Conservation (phyloP, 495 filamentous ascomycete species). For the Neurospora sp. region DNA sequence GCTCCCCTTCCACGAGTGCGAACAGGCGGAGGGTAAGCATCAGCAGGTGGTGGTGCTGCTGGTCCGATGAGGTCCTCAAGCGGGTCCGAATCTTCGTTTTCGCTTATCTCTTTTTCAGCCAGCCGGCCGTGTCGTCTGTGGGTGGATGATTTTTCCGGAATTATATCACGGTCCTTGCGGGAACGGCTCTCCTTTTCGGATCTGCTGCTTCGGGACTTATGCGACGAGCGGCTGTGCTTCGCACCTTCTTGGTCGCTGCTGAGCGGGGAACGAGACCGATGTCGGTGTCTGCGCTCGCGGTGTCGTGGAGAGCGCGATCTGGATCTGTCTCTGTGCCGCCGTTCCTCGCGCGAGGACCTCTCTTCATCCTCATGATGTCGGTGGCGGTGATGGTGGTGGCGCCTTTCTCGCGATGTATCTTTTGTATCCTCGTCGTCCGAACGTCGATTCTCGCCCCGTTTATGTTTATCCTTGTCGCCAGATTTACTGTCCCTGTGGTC, state of each 20-base stretch:
- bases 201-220: slow-evolving; percentile 3
- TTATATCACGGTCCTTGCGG: neutral
- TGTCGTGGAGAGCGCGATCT: slow-evolving; percentile 18
- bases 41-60: slow-evolving; percentile 39
- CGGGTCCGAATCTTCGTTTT: slow-evolving; percentile 57
- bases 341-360: neutral
- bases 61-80: slow-evolving; percentile 76
- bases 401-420: neutral
- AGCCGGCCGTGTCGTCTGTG: slow-evolving; percentile 12
- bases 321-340: slow-evolving; percentile 3
- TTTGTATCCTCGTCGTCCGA: neutral
- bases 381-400: neutral
- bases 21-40: slow-evolving; percentile 33
- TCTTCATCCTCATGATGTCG: slow-evolving; percentile 7
- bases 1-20: slow-evolving; percentile 70
- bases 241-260: slow-evolving; percentile 5
- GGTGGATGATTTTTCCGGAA: slow-evolving; percentile 4
- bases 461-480: neutral
- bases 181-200: slow-evolving; percentile 6
- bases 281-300: slow-evolving; percentile 9
- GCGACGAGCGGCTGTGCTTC: neutral
- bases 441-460: neutral
- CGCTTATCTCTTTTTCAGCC: slow-evolving; percentile 6
- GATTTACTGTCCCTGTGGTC: neutral
- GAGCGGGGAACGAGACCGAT: slow-evolving; percentile 14